Evolutionary conservation across 23 red algal species (phyloP), one percentile per base, ranked within the genome.

Genomic region (Agarophyton chilense): DNA sequence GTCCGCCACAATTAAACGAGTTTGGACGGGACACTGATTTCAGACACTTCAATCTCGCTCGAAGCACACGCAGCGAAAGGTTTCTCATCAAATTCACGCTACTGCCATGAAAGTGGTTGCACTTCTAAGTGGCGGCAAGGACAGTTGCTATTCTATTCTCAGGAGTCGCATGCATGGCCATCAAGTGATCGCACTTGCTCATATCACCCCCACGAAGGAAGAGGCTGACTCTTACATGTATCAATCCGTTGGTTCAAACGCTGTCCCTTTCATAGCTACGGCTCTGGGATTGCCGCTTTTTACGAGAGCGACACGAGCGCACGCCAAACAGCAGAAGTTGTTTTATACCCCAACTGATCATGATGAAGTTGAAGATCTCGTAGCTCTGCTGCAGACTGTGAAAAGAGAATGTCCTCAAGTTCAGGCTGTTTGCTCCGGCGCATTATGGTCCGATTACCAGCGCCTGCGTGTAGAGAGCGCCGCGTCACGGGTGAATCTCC

Each of bases 401-500:
- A 81, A 91, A 71, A 42, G 52, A 35, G 51, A 50, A 9, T 53
- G 62, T 22, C 84, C 90, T 21, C 50, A 46, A 5, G 51, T 95
- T 18, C 78, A 93, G 36, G 97, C 81, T 22, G 88, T 99, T 26
- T 84, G 85, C 29, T 51, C 82, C 53, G 97, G 97, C 16, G 97
- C 97, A 21, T 77, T 99, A 19, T 91, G 93, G 82, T 99, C 97
- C 31, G 91, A 99, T 53, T 99, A 99, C 66, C 97, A 99, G 72
- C 93, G 97, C 8, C 72, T 94, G 32, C 84, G 97, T 14, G 90
- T 99, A 11, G 97, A 99, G 82, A 81, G 72, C 81, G 93, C 93
- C 26, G 88, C 77, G 6, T 72, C 38, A 2, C 84, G 93, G 17
- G 62, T 71, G 21, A 55, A 64, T 17, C 47, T 99, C 80, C 63